phyloP scores from a whole-genome alignment of 176 grass and related monocot species.

The Oryza officinalis region DNA sequence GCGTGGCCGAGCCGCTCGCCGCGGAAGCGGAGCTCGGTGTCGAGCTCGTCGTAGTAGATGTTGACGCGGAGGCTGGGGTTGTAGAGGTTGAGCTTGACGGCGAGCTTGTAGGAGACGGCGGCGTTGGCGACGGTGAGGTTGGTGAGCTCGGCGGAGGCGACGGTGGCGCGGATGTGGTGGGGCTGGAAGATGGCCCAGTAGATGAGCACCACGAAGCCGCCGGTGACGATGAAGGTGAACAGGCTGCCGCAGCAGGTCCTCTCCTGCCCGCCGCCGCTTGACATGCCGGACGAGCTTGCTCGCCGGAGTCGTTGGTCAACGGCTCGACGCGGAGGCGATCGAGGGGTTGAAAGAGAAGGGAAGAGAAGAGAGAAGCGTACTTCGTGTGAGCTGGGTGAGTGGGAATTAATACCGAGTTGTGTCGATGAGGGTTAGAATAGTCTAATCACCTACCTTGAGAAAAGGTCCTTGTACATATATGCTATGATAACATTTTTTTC shows the following conservation, averaged over 20 bases:
- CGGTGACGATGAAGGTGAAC: background rate
- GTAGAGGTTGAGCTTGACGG: slow-evolving; percentile 41
- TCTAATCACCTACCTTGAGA: too few relatives aligned
- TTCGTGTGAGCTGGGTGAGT: background rate
- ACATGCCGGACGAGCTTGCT: background rate
- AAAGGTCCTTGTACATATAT: too few relatives aligned
- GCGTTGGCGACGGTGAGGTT: slow-evolving; percentile 47
- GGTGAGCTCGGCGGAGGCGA: slow-evolving; percentile 44
- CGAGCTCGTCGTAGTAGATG: slow-evolving; percentile 70
- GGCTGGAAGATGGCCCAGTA: slow-evolving; percentile 58
- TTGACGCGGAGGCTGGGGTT: slow-evolving; percentile 62
- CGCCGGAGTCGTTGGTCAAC: background rate
- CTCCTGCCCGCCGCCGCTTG: background rate
- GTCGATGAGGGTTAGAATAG: too few relatives aligned
- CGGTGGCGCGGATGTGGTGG: slow-evolving; percentile 52
- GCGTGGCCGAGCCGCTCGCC: slow-evolving; percentile 43
- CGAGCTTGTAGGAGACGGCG: slow-evolving; percentile 47
- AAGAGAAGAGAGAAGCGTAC: too few relatives aligned
- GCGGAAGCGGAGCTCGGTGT: slow-evolving; percentile 32
- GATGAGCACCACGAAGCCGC: slow-evolving; percentile 24
- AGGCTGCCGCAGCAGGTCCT: background rate
- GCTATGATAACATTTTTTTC: too few relatives aligned
- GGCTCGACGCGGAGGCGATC: too few relatives aligned
- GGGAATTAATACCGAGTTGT: background rate
- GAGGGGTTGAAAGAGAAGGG: too few relatives aligned